These are phyloP conservation scores for Lignosus rhinocerotis DNA, from an alignment of 1,284 basidiomycete genomes.

Conservation along the genomic window DNA sequence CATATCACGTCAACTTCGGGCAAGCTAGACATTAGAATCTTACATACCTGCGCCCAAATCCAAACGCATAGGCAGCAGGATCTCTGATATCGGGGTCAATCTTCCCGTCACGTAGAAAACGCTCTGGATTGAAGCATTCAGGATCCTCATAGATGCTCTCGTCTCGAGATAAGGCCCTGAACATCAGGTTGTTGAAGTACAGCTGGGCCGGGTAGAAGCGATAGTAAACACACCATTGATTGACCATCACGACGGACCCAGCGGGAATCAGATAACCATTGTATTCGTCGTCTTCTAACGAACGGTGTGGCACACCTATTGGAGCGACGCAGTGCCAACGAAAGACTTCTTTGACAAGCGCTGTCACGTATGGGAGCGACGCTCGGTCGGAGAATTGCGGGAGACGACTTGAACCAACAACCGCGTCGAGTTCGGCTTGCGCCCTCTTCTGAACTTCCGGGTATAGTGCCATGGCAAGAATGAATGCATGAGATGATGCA, in stretches of 20 bases:
- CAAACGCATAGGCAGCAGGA: conserved; percentile 1
- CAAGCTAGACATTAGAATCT: background rate
- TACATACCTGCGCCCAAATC: conserved; percentile 12
- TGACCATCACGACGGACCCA: conserved; percentile 10
- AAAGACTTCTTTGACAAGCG: conserved; percentile 35
- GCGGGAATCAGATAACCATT: conserved; percentile 13
- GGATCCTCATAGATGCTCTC: conserved; percentile 19
- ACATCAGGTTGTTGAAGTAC: background rate
- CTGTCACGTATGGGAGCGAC: conserved; percentile 33
- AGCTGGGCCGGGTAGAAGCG: too few species aligned
- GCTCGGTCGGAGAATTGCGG: conserved; percentile 33
- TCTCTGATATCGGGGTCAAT: background rate
- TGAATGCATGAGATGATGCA: conserved; percentile 19
- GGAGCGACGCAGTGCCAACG: conserved; percentile 31
- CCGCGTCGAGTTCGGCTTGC: conserved; percentile 34
- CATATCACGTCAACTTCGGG: background rate
- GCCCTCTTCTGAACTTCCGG: conserved; percentile 33
- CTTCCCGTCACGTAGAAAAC: conserved; percentile 4
- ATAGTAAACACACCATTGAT: conserved; percentile 14
- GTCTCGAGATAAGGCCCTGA: conserved; percentile 24
- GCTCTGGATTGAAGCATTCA: conserved; percentile 16
- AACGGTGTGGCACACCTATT: conserved; percentile 18
- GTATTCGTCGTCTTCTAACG: conserved; percentile 16
- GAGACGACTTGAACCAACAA: conserved; percentile 31
- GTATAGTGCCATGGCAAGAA: conserved; percentile 33